Evolutionary conservation across 805 yeast genomes (phyloP).

Genomic region (Yarrowia osloensis): DNA sequence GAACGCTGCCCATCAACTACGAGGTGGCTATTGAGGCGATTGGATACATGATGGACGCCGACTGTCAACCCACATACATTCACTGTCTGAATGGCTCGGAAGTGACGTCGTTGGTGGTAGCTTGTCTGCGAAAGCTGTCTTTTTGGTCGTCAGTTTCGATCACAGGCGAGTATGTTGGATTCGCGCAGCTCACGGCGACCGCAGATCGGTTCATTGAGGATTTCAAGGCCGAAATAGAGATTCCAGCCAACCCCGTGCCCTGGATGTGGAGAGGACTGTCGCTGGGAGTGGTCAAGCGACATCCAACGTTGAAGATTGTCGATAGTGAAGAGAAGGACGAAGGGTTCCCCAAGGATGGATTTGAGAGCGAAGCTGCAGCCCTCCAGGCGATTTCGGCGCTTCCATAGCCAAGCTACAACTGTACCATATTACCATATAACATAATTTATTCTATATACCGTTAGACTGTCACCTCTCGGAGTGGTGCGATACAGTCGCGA

Average conservation of each 20-base stretch:
- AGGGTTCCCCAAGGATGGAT: neutral
- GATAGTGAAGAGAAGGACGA: constrained; percentile 24
- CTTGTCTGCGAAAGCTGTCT: constrained; percentile 78
- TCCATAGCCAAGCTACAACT: neutral
- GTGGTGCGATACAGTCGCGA: neutral
- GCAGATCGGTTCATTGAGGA: constrained; percentile 84
- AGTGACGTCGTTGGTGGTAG: constrained; percentile 78
- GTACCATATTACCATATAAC: neutral
- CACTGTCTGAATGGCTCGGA: constrained; percentile 92
- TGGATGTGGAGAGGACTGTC: constrained; percentile 73
- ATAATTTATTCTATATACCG: constrained; percentile 9
- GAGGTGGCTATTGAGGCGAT: constrained; percentile 61
- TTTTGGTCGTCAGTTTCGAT: constrained; percentile 90
- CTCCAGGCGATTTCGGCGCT: neutral
- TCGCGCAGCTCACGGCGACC: constrained; percentile 73
- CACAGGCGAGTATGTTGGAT: constrained; percentile 78
- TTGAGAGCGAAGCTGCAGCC: constrained; percentile 5
- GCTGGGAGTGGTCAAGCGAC: constrained; percentile 55
- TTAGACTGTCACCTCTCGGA: neutral
- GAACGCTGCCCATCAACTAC: constrained; percentile 78
- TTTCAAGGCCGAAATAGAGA: constrained; percentile 63
- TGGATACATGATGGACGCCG: constrained; percentile 58
- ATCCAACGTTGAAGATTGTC: constrained; percentile 48
- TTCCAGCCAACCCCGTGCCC: constrained; percentile 55
- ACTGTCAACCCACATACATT: constrained; percentile 69